Base-by-base conservation (phyloP, 306 rosid genomes). In the Prosopis cineraria region DNA sequence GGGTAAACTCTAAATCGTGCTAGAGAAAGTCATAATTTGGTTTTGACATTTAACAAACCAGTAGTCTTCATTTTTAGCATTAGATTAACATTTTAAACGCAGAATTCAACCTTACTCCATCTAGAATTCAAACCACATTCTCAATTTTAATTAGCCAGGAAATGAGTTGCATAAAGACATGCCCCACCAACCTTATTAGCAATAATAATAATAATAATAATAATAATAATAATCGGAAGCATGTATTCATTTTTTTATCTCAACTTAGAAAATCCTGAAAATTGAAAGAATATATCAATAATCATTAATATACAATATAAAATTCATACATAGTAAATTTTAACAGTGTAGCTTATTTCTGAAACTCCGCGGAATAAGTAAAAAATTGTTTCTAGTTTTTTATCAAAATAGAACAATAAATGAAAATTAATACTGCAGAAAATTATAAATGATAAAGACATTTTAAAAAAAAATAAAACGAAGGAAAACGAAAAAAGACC, bases 21-120 rank as follows among this genome's bases (percentile, higher is more conserved):
- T 37, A 4, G 24, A 56, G 30, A 68, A 67, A 74, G 75, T 70
- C 68, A 83, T 74, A 62, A 66, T 44, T 48, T 22, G 43, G 65
- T 36, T 75, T 68, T 85, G 84, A 79, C 65, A 56, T 79, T 74
- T 48, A 45, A 72, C 25, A 75, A 25, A 59, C 78, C 22, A 27
- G 48, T 45, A 56, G 67, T 56, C 55, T 41, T 20, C 24, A 24
- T 73, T 47, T 3, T 2, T 48, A 58, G 1, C 31, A 45, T 24
- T 59, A 36, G 1, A 24, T 62, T 30, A 20, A 39, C 59, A 13
- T 17, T 78, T 50, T 19, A 60, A 68, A 16, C 3, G 34, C 3
- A 31, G 0, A 33, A 47, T 33, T 68, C 12, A 76, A 25, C 70
- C 40, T 44, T 25, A 58, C 39, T 53, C 20, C 62, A 7, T 6